Base-by-base conservation (phyloP, 768 basidiomycete genomes). In the Tulasnella sp. region DNA sequence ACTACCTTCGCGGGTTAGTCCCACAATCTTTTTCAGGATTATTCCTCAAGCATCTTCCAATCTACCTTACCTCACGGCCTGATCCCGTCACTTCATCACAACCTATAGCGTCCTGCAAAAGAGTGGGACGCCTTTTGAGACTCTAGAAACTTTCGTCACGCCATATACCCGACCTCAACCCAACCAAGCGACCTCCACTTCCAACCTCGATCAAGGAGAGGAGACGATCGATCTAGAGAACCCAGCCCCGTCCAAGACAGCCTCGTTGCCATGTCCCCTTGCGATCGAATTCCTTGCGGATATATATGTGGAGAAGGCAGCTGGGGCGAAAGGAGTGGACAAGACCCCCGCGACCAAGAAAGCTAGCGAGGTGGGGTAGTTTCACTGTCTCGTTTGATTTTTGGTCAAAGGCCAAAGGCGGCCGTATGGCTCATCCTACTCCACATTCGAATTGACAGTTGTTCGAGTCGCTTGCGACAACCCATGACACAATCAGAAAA, bases 211-310 rank as follows among this genome's bases (percentile, higher is more conserved):
- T 68, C 11, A 29, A 19, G 21, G 63, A 49, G 62, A 67, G 61
- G 65, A 63, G 3, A 78, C 87, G 1, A 61, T 77, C 19, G 85
- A 90, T 68, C 73, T 89, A 27, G 85, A 90, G 61, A 83, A 86
- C 65, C 89, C 86, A 2, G 75, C 74, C 0, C 89, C 89, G 0
- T 73, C 78, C 2, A 68, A 71, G 49, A 75, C 73, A 29, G 85
- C 91, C 3, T 76, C 86, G 42, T 72, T 94, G 7, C 92, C 92
- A 2, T 85, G 86, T 58, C 73, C 79, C 4, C 75, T 82, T 21
- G 92, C 92, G 8, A 73, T 93, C 49, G 92, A 94, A 69, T 90
- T 92, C 69, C 63, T 91, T 62, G 92, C 90, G 0, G 89, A 93
- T 66, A 75, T 83, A 1, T 76, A 81, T 65, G 84, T 85, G 65